Conservation (phyloP, 352 stramenopile genomes). For the Pythium plurisporium region DNA sequence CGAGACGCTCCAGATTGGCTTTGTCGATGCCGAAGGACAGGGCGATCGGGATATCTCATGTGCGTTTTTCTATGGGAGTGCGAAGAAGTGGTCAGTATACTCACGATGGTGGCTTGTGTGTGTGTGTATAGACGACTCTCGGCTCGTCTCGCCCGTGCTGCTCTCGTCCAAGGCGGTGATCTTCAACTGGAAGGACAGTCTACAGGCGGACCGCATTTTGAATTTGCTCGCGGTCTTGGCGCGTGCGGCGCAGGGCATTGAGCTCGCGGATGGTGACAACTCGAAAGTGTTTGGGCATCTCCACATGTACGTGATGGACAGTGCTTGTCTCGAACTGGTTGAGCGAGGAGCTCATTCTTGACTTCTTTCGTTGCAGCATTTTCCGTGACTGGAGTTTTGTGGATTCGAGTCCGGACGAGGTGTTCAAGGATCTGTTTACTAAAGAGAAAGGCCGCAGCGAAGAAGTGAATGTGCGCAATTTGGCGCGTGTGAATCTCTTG, state of each 20-base stretch:
- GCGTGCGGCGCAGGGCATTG: slow-evolving; percentile 75
- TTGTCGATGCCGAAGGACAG: slow-evolving; percentile 83
- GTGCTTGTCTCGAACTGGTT: background rate
- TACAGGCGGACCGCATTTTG: slow-evolving; percentile 81
- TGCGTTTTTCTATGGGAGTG: too few species aligned
- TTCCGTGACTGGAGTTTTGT: slow-evolving; percentile 90
- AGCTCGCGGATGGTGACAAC: slow-evolving; percentile 67
- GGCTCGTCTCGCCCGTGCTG: slow-evolving; percentile 78
- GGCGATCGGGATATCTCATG: slow-evolving; percentile 84
- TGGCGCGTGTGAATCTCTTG: slow-evolving; percentile 65
- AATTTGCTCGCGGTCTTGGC: slow-evolving; percentile 79
- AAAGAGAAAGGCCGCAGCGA: slow-evolving; percentile 79
- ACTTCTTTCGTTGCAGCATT: slow-evolving; percentile 33
- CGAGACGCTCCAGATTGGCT: slow-evolving; percentile 65
- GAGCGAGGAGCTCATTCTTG: background rate
- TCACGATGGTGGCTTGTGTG: background rate
- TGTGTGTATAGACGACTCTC: slow-evolving; percentile 54
- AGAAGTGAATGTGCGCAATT: slow-evolving; percentile 78
- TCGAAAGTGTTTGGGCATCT: slow-evolving; percentile 86
- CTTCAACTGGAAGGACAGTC: slow-evolving; percentile 90
- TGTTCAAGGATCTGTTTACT: slow-evolving; percentile 75
- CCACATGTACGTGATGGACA: slow-evolving; percentile 53
- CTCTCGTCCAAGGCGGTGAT: slow-evolving; percentile 82
- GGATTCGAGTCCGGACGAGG: slow-evolving; percentile 71
- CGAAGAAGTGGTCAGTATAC: background rate